Evolutionary conservation across 1,284 basidiomycete genomes (phyloP).

Genomic region (Austroboletus novae-zelandiae): DNA sequence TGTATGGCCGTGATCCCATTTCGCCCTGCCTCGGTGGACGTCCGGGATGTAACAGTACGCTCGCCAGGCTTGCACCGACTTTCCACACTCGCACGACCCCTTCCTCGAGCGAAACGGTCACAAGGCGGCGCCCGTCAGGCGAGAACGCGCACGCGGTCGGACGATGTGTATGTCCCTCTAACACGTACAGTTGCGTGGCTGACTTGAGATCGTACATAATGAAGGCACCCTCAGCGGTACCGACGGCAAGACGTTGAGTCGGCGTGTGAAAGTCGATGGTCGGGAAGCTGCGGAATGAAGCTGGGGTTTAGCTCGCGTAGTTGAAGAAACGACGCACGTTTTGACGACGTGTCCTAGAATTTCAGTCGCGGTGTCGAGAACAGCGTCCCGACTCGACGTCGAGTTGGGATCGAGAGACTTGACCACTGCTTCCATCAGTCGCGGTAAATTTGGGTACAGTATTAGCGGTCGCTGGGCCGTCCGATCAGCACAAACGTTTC

Average conservation of each 20-base stretch:
- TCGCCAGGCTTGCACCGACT: slow-evolving; percentile 80
- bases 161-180: slow-evolving; percentile 84
- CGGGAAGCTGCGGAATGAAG: slow-evolving; percentile 66
- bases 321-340: slow-evolving; percentile 36
- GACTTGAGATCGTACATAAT: slow-evolving; percentile 98
- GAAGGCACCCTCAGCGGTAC: slow-evolving; percentile 89
- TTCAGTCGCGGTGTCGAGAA: slow-evolving; percentile 89
- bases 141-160: slow-evolving; percentile 87
- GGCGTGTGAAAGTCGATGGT: slow-evolving; percentile 87
- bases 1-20: slow-evolving; percentile 79
- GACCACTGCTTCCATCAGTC: slow-evolving; percentile 92
- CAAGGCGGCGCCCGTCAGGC: slow-evolving; percentile 86
- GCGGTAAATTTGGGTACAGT: slow-evolving; percentile 82
- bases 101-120: slow-evolving; percentile 87
- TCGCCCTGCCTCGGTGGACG: slow-evolving; percentile 89
- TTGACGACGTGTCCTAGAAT: slow-evolving; percentile 89
- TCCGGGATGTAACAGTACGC: slow-evolving; percentile 83
- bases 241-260: slow-evolving; percentile 88
- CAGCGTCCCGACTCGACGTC: slow-evolving; percentile 79
- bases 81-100: slow-evolving; percentile 85
- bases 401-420: slow-evolving; percentile 94
- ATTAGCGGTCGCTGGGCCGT: slow-evolving; percentile 72
- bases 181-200: slow-evolving; percentile 89
- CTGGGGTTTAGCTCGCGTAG: neutral
- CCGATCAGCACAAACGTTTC: neutral